Evolutionary conservation across 148 eudicot species (phyloP), one percentile per base, ranked within the genome.

Genomic region (Agrostemma githago): DNA sequence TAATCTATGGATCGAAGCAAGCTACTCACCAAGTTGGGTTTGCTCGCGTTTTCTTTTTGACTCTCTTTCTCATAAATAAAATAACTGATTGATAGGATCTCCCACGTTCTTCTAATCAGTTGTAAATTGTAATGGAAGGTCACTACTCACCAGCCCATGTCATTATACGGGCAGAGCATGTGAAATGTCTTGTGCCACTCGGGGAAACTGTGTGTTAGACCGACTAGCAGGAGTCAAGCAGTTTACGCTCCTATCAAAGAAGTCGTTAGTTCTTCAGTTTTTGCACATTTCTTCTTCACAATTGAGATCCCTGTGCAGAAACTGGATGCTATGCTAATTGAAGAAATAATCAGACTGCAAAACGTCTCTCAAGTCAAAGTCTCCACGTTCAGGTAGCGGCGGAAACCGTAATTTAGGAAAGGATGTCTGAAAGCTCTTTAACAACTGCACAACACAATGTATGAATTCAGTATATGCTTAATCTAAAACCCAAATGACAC

Each of bases 311-410:
- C 54, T 61, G 70, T 40, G n/a, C 10, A 39, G 16, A 65, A 4
- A 65, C 2, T 1, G 15, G 20, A 43, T 59, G 64, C 59, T 41
- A 11, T 44, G 17, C 76, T 86, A 88, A 73, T 89, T 95, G 94
- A 95, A 95, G 81, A 95, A 92, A 78, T 95, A 95, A 12, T 89
- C 86, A 61, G 97, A 92, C 46, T 85, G 68, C 19, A 90, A 68
- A 69, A 95, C 98, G 81, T 95, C 97, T 66, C 79, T 84, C 58
- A 95, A 79, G 79, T 95, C 86, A 46, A 95, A 95, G 74, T 95
- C 93, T 62, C 98, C 98, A 61, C 99, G 92, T 76, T 90, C 96
- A 1, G 99, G 99, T 39, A 92, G 84, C 15, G 99, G 88, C 61
- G 99, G 99, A 76, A 95, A 95, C 42, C 82, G 56, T 63, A 90